A percentile compares a stretch with the other conserved stretches of the same genome.
These are phyloP conservation scores for Salix brachista DNA, from an alignment of 345 rosid species.

Conservation along the genomic window DNA sequence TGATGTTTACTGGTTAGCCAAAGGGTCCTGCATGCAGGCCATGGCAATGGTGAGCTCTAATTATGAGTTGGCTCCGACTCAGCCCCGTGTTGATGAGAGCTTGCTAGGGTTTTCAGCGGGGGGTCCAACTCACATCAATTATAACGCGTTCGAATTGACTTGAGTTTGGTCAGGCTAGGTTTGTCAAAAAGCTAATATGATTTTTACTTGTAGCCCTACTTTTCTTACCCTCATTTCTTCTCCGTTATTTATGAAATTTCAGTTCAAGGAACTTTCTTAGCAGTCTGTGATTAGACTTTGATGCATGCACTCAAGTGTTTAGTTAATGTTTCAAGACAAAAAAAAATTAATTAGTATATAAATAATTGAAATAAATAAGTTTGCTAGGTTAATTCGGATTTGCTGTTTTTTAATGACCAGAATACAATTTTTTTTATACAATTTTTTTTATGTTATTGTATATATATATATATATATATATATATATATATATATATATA, in stretches of 20 bases:
- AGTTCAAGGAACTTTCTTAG: constrained; percentile 14
- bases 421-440: no score
- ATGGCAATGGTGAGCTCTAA: constrained; percentile 15
- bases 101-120: constrained; percentile 9
- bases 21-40: constrained; percentile 14
- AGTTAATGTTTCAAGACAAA: no score
- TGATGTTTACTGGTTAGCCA: constrained; percentile 25
- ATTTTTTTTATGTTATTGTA: no score
- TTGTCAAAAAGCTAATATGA: constrained; percentile 16
- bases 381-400: no score
- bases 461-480: no score
- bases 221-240: neutral
- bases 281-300: neutral
- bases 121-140: constrained; percentile 35
- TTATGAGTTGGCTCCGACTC: constrained; percentile 17
- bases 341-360: no score
- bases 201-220: neutral
- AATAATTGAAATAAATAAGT: no score
- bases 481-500: no score
- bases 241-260: constrained; percentile 5
- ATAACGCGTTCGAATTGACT: constrained; percentile 25
- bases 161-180: neutral
- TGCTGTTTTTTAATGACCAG: no score
- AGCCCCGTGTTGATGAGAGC: constrained; percentile 20
- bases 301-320: no score